Evolutionary conservation across 371 early-diverging fungal species (phyloP).

Genomic region (Rhizopus sp.): DNA sequence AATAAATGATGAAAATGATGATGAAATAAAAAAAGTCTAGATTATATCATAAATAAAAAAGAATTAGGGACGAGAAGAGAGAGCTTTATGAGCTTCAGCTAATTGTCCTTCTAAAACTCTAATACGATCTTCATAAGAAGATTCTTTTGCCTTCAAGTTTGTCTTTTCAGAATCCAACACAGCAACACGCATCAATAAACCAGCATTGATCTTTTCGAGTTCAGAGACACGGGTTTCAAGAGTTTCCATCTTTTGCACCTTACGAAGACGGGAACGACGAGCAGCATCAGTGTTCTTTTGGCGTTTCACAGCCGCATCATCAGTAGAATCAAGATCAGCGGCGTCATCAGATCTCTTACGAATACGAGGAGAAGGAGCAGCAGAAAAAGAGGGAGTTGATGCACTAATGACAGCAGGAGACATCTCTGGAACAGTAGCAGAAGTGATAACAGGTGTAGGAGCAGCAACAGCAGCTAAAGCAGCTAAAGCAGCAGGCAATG

Average conservation of each 20-base stretch:
- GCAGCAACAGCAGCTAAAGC: conserved; percentile 29
- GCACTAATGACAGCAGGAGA: conserved; percentile 28
- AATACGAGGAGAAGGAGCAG: conserved; percentile 17
- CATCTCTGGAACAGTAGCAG: no score
- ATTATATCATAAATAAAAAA: neutral
- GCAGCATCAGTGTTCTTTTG: conserved; percentile 95
- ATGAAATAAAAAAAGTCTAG: no score
- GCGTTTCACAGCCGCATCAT: conserved; percentile 75
- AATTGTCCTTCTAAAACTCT: conserved; percentile 72
- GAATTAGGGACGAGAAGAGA: conserved; percentile 23
- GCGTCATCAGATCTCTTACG: conserved; percentile 19
- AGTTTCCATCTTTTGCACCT: conserved; percentile 81
- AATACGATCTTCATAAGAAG: conserved; percentile 68
- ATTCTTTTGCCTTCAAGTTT: conserved; percentile 60
- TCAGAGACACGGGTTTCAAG: conserved; percentile 78
- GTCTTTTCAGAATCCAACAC: conserved; percentile 76
- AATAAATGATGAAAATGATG: conserved; percentile 8
- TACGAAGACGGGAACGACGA: conserved; percentile 88
- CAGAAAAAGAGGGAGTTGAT: conserved; percentile 24
- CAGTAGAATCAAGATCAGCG: conserved; percentile 27
- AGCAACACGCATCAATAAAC: conserved; percentile 68
- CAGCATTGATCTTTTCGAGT: conserved; percentile 77
- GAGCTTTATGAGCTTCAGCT: conserved; percentile 67
- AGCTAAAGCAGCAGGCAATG: conserved; percentile 31
- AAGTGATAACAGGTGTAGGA: conserved; percentile 9